phyloP scores from a whole-genome alignment of 345 rosid genomes.

The Eucalyptus regnans region DNA sequence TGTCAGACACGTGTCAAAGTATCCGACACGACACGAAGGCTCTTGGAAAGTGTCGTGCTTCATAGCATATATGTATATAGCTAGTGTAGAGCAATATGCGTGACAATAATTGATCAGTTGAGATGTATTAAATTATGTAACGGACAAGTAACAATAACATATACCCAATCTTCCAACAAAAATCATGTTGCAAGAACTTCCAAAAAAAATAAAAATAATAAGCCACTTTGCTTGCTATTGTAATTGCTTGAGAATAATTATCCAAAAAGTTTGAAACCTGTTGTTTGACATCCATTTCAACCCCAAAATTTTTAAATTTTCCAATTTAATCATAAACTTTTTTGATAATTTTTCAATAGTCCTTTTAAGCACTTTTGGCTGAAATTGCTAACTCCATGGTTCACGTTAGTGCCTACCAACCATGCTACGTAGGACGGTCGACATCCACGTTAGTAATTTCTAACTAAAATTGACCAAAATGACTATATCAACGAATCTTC shows the following conservation, averaged over 20 bases:
- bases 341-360: background rate
- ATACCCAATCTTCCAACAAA: background rate
- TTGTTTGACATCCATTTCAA: too few relatives aligned
- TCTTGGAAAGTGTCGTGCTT: too few relatives aligned
- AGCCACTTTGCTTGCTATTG: background rate
- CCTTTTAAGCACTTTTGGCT: background rate
- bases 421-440: fast-evolving
- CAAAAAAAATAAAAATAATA: background rate
- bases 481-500: background rate
- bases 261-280: fast-evolving
- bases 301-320: background rate
- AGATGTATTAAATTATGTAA: background rate
- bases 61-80: background rate
- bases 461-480: fast-evolving
- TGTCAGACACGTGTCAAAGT: too few relatives aligned
- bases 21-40: too few relatives aligned
- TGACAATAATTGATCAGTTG: background rate
- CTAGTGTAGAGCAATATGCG: background rate
- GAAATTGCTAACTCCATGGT: fast-evolving
- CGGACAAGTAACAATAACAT: background rate
- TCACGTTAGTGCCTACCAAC: too few relatives aligned
- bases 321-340: background rate
- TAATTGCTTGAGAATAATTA: background rate
- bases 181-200: background rate
- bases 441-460: background rate